Evolutionary conservation across 345 rosid genomes (phyloP), one percentile per base, ranked within the genome.

Genomic region (Noccaea bulbosa): DNA sequence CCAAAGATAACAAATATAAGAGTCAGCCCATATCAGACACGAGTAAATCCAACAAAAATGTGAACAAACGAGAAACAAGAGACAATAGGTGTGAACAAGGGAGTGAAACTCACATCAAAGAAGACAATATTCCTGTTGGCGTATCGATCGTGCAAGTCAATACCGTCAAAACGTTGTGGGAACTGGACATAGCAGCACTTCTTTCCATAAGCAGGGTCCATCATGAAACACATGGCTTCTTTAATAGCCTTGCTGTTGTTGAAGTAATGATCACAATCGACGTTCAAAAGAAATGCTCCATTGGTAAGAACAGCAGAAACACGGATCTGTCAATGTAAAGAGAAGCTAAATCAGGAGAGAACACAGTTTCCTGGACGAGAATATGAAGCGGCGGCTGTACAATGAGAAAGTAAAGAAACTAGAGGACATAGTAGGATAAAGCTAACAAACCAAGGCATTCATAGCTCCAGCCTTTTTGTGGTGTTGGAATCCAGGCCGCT

Each of bases 401-500:
- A 60, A 74, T 16, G 11, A 11, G 34, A 44, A 14, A 27, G 40
- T 52, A 37, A 66, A 15, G 12, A 73, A 57, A 34, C 15, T 14
- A 68, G 32, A 33, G 17, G 48, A 41, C 54, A 59, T 17, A 4
- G 11, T 15, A 54, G 12, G 48, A 27, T 37, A 64, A 49, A 63
- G 72, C 24, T 24, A 60, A 81, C 97, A 54, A 77, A 93, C 98
- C 98, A 95, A 79, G 37, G 99, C 97, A 83, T 95, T 95, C 99
- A 95, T 95, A 44, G 99, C 99, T 77, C 99, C 99, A 11, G 99
- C 99, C 77, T 95, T 95, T 83, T 95, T 92, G 88, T 95, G 99
- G 58, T 95, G 99, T 66, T 95, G 99, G 78, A 95, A 95, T 69
- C 99, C 99, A 78, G 99, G 99, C 57, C 99, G 88, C 82, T 95